These are phyloP conservation scores for Epipyxis sp. DNA, from an alignment of 108 stramenopile species.

Conservation along the genomic window DNA sequence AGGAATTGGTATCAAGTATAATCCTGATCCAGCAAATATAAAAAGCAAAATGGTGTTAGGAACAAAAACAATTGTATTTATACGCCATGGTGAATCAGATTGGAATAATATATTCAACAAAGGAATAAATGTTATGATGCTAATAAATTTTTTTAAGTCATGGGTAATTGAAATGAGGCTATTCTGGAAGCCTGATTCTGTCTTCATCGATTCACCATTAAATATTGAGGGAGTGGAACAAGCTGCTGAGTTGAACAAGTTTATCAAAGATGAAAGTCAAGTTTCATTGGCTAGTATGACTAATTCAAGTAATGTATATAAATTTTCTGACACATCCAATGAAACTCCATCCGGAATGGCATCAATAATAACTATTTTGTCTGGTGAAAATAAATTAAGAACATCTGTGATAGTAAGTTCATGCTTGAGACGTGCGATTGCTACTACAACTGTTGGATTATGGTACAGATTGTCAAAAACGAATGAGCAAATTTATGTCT, in stretches of 20 bases:
- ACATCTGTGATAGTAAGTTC: slow-evolving; percentile 59
- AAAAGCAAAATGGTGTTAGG: neutral
- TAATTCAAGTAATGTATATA: neutral
- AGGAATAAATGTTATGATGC: neutral
- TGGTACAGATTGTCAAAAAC: slow-evolving; percentile 53
- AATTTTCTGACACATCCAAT: neutral
- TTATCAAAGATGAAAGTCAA: slow-evolving; percentile 19
- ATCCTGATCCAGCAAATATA: slow-evolving; percentile 10
- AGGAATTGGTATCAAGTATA: slow-evolving; percentile 16
- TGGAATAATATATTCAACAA: slow-evolving; percentile 48
- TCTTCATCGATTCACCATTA: slow-evolving; percentile 40
- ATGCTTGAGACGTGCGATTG: slow-evolving; percentile 73
- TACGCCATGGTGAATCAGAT: slow-evolving; percentile 52
- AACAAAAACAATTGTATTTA: slow-evolving; percentile 49
- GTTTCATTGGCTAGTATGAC: neutral
- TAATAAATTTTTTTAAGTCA: neutral
- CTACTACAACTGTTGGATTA: slow-evolving; percentile 70
- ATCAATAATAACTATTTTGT: neutral
- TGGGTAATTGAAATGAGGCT: neutral
- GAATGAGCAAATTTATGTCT: slow-evolving; percentile 40
- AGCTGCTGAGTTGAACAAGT: slow-evolving; percentile 38
- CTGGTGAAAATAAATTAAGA: neutral
- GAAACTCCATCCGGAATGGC: slow-evolving; percentile 47
- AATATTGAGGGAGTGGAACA: slow-evolving; percentile 37
- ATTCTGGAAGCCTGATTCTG: slow-evolving; percentile 17